These are phyloP conservation scores for Beverwykella pulmonaria DNA, from an alignment of 495 filamentous ascomycete species.

Conservation along the genomic window DNA sequence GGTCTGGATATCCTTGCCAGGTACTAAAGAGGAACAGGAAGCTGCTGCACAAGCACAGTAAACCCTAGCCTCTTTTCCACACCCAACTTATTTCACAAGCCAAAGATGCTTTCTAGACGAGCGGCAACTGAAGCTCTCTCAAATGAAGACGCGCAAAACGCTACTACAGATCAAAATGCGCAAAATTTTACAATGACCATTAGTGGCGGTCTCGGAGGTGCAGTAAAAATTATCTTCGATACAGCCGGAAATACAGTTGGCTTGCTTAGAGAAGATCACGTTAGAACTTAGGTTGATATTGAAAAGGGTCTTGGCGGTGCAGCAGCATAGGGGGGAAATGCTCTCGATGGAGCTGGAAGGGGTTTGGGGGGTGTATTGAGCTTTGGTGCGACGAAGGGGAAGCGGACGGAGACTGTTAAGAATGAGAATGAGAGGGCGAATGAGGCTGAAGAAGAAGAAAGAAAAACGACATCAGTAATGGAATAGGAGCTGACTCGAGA, in stretches of 20 bases:
- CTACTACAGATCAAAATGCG: not conserved
- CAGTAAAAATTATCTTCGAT: slow-evolving; percentile 19
- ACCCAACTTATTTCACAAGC: not conserved
- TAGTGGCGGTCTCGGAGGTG: slow-evolving; percentile 14
- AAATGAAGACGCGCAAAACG: not conserved
- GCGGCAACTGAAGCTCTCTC: not conserved
- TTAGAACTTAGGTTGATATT: slow-evolving; percentile 5
- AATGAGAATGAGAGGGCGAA: not conserved
- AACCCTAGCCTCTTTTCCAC: not conserved
- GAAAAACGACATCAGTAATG: no score
- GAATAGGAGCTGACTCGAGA: no score
- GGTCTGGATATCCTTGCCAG: slow-evolving; percentile 21
- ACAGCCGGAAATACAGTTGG: slow-evolving; percentile 25
- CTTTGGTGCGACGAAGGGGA: slow-evolving; percentile 2
- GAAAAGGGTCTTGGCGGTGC: slow-evolving; percentile 14
- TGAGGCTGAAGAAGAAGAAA: not conserved
- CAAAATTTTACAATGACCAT: slow-evolving; percentile 4
- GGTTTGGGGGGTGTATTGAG: slow-evolving; percentile 5
- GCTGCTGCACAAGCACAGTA: slow-evolving; percentile 11
- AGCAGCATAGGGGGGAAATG: slow-evolving; percentile 6
- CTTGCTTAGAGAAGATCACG: slow-evolving; percentile 19
- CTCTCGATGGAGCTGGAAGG: slow-evolving; percentile 3
- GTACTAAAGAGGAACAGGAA: slow-evolving; percentile 11
- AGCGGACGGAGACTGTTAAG: not conserved
- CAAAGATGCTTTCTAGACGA: not conserved